These are phyloP conservation scores for Leptographium galeiforme DNA, from an alignment of 2,329 filamentous ascomycete species.

Conservation along the genomic window DNA sequence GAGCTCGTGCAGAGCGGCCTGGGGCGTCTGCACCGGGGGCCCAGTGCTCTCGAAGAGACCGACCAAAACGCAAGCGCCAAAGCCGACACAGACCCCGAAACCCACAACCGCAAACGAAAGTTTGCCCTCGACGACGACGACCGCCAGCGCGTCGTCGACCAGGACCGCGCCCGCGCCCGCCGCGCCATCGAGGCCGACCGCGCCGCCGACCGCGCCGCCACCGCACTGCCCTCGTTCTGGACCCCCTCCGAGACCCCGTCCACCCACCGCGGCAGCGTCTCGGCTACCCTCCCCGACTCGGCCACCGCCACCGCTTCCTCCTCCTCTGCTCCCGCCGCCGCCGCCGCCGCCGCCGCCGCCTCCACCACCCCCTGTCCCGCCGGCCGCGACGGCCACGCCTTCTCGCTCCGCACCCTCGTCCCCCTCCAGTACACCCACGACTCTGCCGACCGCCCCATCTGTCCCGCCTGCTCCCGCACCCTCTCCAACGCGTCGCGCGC, in stretches of 20 bases:
- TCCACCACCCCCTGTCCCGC: constrained; percentile 2
- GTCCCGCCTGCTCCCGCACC: constrained; percentile 74
- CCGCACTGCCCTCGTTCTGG: constrained; percentile 74
- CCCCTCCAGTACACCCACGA: constrained; percentile 54
- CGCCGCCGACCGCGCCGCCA: constrained; percentile 48
- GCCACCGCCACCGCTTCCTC: not conserved
- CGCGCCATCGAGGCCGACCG: constrained; percentile 61
- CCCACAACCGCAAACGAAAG: constrained; percentile 53
- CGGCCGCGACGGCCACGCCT: constrained; percentile 41
- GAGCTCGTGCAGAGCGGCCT: constrained; percentile 70
- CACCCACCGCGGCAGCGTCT: constrained; percentile 33
- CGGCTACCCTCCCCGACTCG: constrained; percentile 17
- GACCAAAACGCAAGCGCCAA: no score
- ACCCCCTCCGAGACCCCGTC: constrained; percentile 70
- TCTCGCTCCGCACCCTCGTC: constrained; percentile 68
- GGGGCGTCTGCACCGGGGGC: not conserved
- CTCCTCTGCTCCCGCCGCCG: no score
- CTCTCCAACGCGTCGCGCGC: constrained; percentile 74
- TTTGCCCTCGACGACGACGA: constrained; percentile 70
- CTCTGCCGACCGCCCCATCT: constrained; percentile 32
- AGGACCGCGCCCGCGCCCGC: constrained; percentile 58
- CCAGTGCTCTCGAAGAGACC: no score
- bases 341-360: not conserved
- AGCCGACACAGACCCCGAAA: not conserved
- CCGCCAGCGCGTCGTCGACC: constrained; percentile 52